Evolutionary conservation across 306 rosid genomes (phyloP).

Genomic region (Carpinus viminea): DNA sequence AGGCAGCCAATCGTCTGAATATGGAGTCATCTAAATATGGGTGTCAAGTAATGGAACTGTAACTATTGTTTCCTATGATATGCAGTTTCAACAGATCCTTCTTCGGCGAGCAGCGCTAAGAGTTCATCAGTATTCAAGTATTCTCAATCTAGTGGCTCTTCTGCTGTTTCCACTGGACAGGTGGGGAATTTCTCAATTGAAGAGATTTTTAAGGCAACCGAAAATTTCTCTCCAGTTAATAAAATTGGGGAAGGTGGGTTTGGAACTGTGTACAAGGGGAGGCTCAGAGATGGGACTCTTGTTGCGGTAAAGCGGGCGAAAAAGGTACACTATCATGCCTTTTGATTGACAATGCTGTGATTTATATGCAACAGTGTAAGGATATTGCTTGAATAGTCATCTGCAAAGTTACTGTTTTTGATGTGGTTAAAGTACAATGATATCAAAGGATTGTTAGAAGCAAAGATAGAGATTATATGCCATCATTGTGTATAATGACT

Average conservation of each 20-base stretch:
- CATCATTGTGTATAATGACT: conserved; percentile 26
- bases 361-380: not conserved
- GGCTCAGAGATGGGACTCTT: conserved; percentile 65
- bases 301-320: conserved; percentile 92
- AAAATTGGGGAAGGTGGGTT: conserved; percentile 77
- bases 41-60: not conserved
- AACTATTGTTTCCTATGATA: not conserved
- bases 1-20: not conserved
- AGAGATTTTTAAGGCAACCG: conserved; percentile 80
- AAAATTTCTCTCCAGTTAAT: conserved; percentile 63
- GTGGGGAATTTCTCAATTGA: conserved; percentile 59
- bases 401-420: not conserved
- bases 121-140: conserved; percentile 49
- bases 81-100: conserved; percentile 59
- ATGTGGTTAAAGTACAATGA: conserved; percentile 1
- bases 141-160: conserved; percentile 45
- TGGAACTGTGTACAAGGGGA: conserved; percentile 83
- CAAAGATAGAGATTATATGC: not conserved
- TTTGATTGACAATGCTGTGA: not conserved
- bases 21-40: not conserved
- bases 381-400: not conserved
- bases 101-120: conserved; percentile 49
- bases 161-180: conserved; percentile 44
- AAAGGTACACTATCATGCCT: conserved; percentile 47
- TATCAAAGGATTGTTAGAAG: not conserved